Evolutionary conservation across 805 yeast genomes (phyloP), one percentile per base, ranked within the genome.

Genomic region (Candida nitratophila): DNA sequence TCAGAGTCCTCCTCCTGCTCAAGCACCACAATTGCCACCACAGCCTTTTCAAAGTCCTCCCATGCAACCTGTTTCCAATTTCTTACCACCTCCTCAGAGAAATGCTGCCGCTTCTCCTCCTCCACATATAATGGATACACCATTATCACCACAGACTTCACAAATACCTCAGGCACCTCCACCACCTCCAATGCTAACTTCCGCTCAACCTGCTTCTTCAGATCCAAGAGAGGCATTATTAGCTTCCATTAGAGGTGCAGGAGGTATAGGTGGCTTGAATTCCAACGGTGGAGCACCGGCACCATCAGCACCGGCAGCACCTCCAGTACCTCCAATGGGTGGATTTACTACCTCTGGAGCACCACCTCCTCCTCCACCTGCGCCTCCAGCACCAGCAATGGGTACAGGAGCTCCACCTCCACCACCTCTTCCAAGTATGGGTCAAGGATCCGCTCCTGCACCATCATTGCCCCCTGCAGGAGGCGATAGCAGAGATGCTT

Each of bases 211-310:
- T 21, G 56, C 49, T 44, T 79, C 66, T 4, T 89, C 74, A 51
- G 65, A 69, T 2, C 83, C 81, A 0, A 70, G 96, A 53, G 95
- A 86, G 59, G 96, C 95, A 0, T 71, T 91, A 37, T 68, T 91
- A 47, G 86, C 95, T 0, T 87, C 97, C 1, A 91, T 91, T 52
- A 73, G 96, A 53, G 78, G 83, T 33, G 81, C 96, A 0, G 90
- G 91, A 30, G 86, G 87, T 30, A 39, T 87, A 7, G 81, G 81
- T 0, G 54, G 73, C 14, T 71, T 88, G 51, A 76, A 71, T 10
- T 47, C 50, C 9, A 10, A 17, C 6, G 21, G 14, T 15, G 32
- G 12, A 30, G 17, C 20, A 14, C 29, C 50, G 15, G 41, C 51
- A n/a, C 44, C 52, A 19, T 50, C 52, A 27, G 46, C 50, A 22